Evolutionary conservation across 139 green algal species (phyloP).

Genomic region (Mychonastes homosphaera): DNA sequence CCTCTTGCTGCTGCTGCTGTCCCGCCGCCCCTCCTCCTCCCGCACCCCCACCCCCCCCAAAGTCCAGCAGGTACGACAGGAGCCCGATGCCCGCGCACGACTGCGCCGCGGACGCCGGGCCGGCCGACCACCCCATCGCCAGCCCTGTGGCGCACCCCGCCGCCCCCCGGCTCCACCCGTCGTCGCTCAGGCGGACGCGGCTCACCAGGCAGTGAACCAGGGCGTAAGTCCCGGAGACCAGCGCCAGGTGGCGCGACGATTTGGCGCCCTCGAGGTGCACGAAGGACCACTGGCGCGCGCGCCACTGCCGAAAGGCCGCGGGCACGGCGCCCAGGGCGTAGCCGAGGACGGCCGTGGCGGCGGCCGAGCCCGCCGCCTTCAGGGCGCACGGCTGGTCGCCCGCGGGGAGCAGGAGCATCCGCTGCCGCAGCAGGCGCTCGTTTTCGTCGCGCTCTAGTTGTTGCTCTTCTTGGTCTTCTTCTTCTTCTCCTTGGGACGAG

Average conservation of each 20-base stretch:
- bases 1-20: constrained; percentile 5
- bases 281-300: constrained; percentile 1
- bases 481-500: neutral
- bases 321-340: constrained; percentile 50
- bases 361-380: neutral
- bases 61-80: constrained; percentile 25
- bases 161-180: constrained; percentile 46
- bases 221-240: constrained; percentile 55
- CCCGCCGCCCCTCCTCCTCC: neutral
- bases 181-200: constrained; percentile 45
- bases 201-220: constrained; percentile 45
- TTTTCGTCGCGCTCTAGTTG: no score
- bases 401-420: neutral
- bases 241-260: constrained; percentile 40
- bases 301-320: constrained; percentile 18
- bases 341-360: constrained; percentile 41
- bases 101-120: constrained; percentile 20
- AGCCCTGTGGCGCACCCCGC: constrained; percentile 52
- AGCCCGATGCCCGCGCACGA: constrained; percentile 24
- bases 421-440: neutral
- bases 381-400: neutral
- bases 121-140: constrained; percentile 33
- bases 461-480: no score
- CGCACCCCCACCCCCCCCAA: constrained; percentile 11
- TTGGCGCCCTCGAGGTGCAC: constrained; percentile 27